A percentile compares a stretch with the other conserved stretches of the same genome.
phyloP scores from a whole-genome alignment of 2,329 filamentous ascomycete species.

The Epichloe uncinata region DNA sequence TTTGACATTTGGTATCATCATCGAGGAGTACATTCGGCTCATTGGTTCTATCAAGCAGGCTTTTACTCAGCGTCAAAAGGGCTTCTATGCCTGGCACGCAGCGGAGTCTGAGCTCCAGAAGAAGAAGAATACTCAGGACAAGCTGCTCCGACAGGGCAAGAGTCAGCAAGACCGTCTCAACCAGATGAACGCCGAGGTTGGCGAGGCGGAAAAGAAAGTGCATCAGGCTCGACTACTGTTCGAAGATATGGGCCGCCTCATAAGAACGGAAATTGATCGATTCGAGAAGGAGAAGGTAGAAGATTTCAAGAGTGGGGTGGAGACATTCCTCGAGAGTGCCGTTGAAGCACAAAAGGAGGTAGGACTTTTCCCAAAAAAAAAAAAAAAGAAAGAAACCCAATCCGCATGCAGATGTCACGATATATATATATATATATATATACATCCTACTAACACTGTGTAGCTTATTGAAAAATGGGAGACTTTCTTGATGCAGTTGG shows the following conservation, averaged over 20 bases:
- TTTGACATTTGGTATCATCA: conserved; percentile 88
- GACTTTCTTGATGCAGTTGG: conserved; percentile 90
- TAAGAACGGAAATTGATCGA: conserved; percentile 80
- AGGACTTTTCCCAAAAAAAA: conserved; percentile 15
- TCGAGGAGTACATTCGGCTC: conserved; percentile 94
- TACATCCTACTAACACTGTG: conserved; percentile 1
- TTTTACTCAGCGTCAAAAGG: conserved; percentile 85
- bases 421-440: not conserved
- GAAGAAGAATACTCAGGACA: conserved; percentile 79
- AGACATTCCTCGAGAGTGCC: conserved; percentile 93
- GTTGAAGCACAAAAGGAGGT: conserved; percentile 99
- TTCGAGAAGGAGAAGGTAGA: conserved; percentile 98
- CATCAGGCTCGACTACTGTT: conserved; percentile 84
- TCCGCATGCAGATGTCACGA: not conserved
- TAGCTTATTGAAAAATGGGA: conserved; percentile 84
- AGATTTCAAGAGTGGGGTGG: conserved; percentile 95
- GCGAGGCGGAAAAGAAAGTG: conserved; percentile 86
- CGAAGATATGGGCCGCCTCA: conserved; percentile 91
- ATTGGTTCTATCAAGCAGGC: conserved; percentile 93
- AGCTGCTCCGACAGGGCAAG: conserved; percentile 85
- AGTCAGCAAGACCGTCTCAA: conserved; percentile 91
- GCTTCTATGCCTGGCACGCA: conserved; percentile 85
- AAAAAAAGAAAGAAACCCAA: too few species aligned
- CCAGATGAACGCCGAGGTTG: conserved; percentile 83
- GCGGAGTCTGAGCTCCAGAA: conserved; percentile 87